Evolutionary conservation across 2,329 filamentous ascomycete species (phyloP).

Genomic region (Eutypella sp.): DNA sequence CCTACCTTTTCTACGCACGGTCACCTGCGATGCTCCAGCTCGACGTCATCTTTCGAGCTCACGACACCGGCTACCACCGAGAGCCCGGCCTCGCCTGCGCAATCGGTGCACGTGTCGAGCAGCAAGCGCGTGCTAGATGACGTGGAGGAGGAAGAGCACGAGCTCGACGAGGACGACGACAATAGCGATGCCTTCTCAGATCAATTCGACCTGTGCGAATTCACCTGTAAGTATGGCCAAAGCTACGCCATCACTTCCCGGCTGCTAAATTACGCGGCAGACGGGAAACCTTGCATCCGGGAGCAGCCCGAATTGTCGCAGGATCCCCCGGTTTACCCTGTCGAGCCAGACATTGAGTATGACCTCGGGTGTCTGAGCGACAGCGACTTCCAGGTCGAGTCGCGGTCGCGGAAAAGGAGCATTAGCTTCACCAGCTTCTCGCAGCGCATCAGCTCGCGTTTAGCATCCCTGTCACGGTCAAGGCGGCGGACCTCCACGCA

Average conservation of each 20-base stretch:
- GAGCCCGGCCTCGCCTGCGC: constrained; percentile 50
- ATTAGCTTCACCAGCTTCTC: constrained; percentile 55
- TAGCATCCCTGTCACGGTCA: constrained; percentile 46
- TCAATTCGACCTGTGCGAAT: constrained; percentile 53
- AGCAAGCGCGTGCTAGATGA: constrained; percentile 70
- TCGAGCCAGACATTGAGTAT: constrained; percentile 52
- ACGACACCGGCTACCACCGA: constrained; percentile 46
- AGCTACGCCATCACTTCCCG: constrained; percentile 6
- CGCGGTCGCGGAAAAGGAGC: constrained; percentile 51
- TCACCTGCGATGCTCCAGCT: constrained; percentile 65
- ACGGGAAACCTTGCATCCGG: constrained; percentile 58
- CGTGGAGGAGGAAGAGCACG: constrained; percentile 76
- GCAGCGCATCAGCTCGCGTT: constrained; percentile 60
- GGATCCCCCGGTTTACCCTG: constrained; percentile 33
- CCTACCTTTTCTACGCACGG: constrained; percentile 64
- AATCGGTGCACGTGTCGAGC: constrained; percentile 43
- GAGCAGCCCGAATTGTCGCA: constrained; percentile 39
- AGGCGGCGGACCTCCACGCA: constrained; percentile 46
- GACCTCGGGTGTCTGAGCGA: constrained; percentile 64
- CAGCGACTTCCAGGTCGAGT: constrained; percentile 46
- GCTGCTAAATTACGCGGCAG: constrained; percentile 34
- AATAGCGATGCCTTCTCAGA: constrained; percentile 39
- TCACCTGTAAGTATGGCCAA: constrained; percentile 61
- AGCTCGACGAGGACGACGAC: constrained; percentile 53
- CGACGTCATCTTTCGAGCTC: constrained; percentile 71